Base-by-base conservation (phyloP, 2,329 filamentous ascomycete genomes). In the Ophiostoma fasciatum region DNA sequence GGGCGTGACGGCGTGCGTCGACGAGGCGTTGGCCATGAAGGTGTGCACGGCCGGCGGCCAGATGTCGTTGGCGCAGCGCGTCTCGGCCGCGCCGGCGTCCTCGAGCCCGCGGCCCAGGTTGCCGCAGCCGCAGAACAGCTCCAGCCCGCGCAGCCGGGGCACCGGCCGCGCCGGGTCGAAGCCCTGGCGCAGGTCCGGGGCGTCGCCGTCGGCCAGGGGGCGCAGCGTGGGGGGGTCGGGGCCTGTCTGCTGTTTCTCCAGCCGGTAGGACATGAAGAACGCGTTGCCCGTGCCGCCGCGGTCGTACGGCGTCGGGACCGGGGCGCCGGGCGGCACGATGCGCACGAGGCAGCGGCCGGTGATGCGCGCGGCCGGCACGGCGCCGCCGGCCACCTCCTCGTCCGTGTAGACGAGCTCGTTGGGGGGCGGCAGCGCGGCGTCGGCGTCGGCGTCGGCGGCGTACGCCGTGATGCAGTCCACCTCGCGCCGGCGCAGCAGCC, bases 41-140 rank as follows among this genome's bases (percentile, higher is more conserved):
- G 78, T 82, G 35, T 83, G 76, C 0, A 87, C 66, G 0, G 82
- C 79, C 5, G 61, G 56, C 1, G 57, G 45, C 38, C 67, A 69
- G 39, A 72, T 71, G 47, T 92, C 83, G 19, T 87, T 76, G 0
- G 72, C 73, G 61, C 71, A 79, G 4, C 63, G 59, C 51, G 80
- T 79, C 19, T 73, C 51, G 0, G 85, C 63, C 0, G 63, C 73
- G 1, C 74, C 73, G 1, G 71, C 72, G 36, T 85, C 80, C 51
- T 85, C 81, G 0, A 92, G 59, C 0, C 82, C 82, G 21, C 79
- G 66, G 5, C 82, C 82, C 35, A 90, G 74, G 35, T 78, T 84
- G 0, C 83, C 82, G 14, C 78, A 77, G 1, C 83, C 83, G 45
- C 78, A 83, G 48, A 83, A 92, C 0, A 90, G 58, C 43, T 84